These are phyloP conservation scores for Wickerhamiella domercqiae DNA, from an alignment of 805 yeast genomes.

Conservation along the genomic window DNA sequence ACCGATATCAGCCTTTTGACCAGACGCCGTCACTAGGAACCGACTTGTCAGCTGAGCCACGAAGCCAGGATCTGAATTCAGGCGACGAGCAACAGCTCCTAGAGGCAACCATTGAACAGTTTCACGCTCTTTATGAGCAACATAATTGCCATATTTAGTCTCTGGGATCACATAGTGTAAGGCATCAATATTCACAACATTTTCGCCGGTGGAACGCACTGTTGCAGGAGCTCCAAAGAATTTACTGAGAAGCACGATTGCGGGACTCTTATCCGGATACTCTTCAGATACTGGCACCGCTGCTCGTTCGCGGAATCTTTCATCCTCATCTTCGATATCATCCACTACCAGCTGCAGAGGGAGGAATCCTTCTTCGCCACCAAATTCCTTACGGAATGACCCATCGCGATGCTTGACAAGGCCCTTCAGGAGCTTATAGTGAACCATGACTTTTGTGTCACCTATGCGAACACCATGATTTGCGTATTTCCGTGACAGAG, in stretches of 20 bases:
- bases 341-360: constrained; percentile 79
- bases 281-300: constrained; percentile 71
- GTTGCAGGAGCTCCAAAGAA: constrained; percentile 69
- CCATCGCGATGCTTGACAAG: constrained; percentile 54
- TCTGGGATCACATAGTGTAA: constrained; percentile 27
- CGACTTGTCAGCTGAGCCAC: constrained; percentile 68
- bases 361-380: constrained; percentile 34
- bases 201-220: constrained; percentile 24
- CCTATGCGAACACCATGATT: constrained; percentile 48
- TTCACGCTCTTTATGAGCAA: constrained; percentile 42
- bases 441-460: constrained; percentile 40
- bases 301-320: constrained; percentile 52
- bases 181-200: constrained; percentile 19
- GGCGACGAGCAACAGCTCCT: constrained; percentile 41
- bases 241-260: constrained; percentile 67
- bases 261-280: constrained; percentile 57
- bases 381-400: constrained; percentile 60
- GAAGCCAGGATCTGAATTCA: constrained; percentile 46
- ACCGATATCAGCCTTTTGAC: constrained; percentile 37
- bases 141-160: constrained; percentile 47
- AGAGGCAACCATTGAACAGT: constrained; percentile 50
- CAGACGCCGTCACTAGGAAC: constrained; percentile 37
- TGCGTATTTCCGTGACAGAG: constrained; percentile 30
- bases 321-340: constrained; percentile 55
- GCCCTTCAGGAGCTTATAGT: constrained; percentile 67